A percentile compares a stretch with the other conserved stretches of the same genome.
Conservation (phyloP, 192 early-diverging fungal species). For the Spinellus fusiger region DNA sequence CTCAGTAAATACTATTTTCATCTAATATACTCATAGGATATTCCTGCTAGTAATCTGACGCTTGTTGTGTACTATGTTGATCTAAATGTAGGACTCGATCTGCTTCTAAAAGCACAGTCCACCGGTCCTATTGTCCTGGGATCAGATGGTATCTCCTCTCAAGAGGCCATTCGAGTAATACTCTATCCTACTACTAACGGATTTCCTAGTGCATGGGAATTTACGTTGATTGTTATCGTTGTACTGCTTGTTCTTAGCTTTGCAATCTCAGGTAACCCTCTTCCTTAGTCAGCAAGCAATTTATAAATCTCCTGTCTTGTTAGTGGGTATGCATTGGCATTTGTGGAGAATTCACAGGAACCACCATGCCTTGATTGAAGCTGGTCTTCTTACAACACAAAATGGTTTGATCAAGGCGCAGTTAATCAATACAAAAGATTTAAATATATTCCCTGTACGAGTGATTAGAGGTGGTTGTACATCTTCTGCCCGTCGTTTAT, state of each 20-base stretch:
- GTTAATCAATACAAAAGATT: slow-evolving; percentile 12
- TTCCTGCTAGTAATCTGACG: slow-evolving; percentile 10
- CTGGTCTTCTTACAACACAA: slow-evolving; percentile 6
- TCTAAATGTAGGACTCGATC: not conserved
- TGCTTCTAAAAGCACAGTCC: slow-evolving; percentile 14
- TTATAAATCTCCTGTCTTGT: not conserved
- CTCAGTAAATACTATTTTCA: not conserved
- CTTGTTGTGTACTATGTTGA: slow-evolving; percentile 23
- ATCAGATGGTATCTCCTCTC: slow-evolving; percentile 11
- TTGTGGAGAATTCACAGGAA: slow-evolving; percentile 25
- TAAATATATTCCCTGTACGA: slow-evolving; percentile 34
- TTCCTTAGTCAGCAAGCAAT: not conserved
- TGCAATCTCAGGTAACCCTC: slow-evolving; percentile 35
- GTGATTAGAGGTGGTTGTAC: slow-evolving; percentile 29
- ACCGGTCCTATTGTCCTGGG: not conserved
- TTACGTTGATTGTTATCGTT: slow-evolving; percentile 40
- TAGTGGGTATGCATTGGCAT: slow-evolving; percentile 30
- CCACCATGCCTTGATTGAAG: slow-evolving; percentile 17
- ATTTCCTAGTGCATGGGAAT: slow-evolving; percentile 44
- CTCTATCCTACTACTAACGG: slow-evolving; percentile 22
- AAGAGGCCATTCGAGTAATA: slow-evolving; percentile 9
- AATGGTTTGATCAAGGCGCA: slow-evolving; percentile 2
- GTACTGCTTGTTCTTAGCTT: slow-evolving; percentile 38
- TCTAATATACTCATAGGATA: slow-evolving; percentile 9
- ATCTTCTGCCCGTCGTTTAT: not conserved